Conservation (phyloP, 1,284 basidiomycete species). For the Ceraceosorus guamensis region DNA sequence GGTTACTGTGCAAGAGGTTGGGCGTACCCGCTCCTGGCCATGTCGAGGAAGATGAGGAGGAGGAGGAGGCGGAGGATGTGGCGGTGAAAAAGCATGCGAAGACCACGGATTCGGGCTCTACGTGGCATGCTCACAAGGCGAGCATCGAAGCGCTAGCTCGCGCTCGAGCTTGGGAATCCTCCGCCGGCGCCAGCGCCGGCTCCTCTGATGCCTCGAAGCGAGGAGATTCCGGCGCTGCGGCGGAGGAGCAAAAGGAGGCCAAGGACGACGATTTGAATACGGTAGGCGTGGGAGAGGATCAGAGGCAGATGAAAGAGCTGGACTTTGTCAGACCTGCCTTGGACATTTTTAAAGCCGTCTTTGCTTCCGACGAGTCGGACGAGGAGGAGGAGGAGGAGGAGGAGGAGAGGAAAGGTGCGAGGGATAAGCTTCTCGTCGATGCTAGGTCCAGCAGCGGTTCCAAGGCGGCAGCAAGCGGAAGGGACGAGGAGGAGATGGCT, state of each 20-base stretch:
- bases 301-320: conserved; percentile 72
- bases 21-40: background rate
- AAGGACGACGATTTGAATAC: background rate
- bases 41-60: no score
- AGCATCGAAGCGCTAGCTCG: no score
- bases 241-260: background rate
- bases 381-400: conserved; percentile 66
- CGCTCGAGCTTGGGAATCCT: no score
- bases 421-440: background rate
- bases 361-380: conserved; percentile 63
- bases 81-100: no score
- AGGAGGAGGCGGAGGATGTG: no score
- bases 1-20: conserved; percentile 85
- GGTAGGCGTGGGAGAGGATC: conserved; percentile 80
- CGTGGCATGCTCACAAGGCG: no score
- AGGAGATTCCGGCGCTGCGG: no score
- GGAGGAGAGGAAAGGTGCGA: background rate
- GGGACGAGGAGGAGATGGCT: no score
- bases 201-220: no score
- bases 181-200: no score
- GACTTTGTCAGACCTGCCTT: conserved; percentile 78
- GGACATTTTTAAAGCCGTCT: conserved; percentile 77
- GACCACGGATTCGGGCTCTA: no score
- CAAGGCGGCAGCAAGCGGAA: background rate
- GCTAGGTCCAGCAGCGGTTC: background rate